Evolutionary conservation across 2,329 filamentous ascomycete species (phyloP), one percentile per base, ranked within the genome.

Genomic region (Pseudogymnoascus sp.): DNA sequence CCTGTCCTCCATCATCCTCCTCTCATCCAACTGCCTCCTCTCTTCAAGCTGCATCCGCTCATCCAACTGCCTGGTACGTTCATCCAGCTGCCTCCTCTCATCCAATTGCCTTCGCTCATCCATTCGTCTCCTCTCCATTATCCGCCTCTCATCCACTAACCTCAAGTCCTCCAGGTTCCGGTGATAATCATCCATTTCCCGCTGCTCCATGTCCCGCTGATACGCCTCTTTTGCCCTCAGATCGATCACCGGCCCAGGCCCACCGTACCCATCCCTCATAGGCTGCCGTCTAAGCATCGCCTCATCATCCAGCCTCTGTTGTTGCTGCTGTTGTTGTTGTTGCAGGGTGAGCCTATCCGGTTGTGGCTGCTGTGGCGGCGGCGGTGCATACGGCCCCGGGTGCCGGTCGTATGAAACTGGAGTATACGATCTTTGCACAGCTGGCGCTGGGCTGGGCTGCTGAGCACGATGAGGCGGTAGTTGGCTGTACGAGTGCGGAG

Each of bases 1-100:
- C 59, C 33, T 40, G 11, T 61, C 59, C 11, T 61, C 59, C 33
- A 61, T 61, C 59, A 37, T 61, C 16, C 59, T 61, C 19, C 38
- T 38, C 19, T 61, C 59, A 14, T 61, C 59, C 11, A 38, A 2
- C 56, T 8, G 7, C 10, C 31, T 61, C 33, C 59, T 26, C 16
- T 31, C 47, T 1, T 53, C 47, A 14, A 53, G 2, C 14, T 31
- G 26, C 14, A 5, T 53, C 1, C 29, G n/a, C 1, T 56, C 50
- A 19, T 33, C 50, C 29, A 56, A 14, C 26, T 56, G 50, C 7
- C 26, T n/a, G n/a, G n/a, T 33, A 3, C 29, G 7, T 1, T 33
- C 50, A 19, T 56, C 50, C 29, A 33, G 5, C 1, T 56, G 50
- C 4, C 50, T 33, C 6, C 29, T 3, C 29, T 56, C 50, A 33